Conservation (phyloP, 2,329 filamentous ascomycete species). For the Albifimbria verrucaria region DNA sequence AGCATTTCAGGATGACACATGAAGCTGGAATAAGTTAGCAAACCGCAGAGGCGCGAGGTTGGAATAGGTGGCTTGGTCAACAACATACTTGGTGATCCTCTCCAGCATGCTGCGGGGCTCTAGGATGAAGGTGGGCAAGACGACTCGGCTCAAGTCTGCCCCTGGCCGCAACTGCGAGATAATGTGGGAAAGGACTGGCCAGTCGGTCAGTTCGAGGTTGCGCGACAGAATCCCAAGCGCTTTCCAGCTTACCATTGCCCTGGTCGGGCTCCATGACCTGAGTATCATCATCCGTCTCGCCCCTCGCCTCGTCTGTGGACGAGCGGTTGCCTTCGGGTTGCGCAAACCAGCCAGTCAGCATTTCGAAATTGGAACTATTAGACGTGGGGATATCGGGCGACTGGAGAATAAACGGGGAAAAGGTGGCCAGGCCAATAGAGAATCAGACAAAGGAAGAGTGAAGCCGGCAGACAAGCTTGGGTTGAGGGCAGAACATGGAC, state of each 20-base stretch:
- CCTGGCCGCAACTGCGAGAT: constrained; percentile 95
- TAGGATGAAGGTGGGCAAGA: constrained; percentile 94
- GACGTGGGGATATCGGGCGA: constrained; percentile 14
- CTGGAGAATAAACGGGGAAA: constrained; percentile 7
- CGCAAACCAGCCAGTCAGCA: constrained; percentile 41
- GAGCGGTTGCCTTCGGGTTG: constrained; percentile 44
- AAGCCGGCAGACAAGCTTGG: not conserved
- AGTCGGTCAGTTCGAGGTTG: constrained; percentile 7
- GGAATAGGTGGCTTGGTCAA: not conserved
- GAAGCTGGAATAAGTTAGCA: constrained; percentile 59
- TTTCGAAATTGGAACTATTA: constrained; percentile 17
- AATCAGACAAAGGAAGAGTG: not conserved
- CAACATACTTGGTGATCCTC: constrained; percentile 88
- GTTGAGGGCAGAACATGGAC: not conserved
- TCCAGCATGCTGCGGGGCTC: constrained; percentile 98
- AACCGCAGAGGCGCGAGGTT: not conserved
- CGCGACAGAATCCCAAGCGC: not conserved
- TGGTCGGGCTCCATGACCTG: constrained; percentile 85
- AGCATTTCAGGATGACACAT: constrained; percentile 99
- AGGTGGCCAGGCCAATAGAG: not conserved
- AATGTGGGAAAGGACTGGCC: constrained; percentile 85
- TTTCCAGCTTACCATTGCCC: constrained; percentile 75
- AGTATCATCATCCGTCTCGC: constrained; percentile 62
- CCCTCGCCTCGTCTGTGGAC: constrained; percentile 53
- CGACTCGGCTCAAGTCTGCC: constrained; percentile 90